Base-by-base conservation (phyloP, 1,284 basidiomycete genomes). In the Sanguinoderma infundibulare region DNA sequence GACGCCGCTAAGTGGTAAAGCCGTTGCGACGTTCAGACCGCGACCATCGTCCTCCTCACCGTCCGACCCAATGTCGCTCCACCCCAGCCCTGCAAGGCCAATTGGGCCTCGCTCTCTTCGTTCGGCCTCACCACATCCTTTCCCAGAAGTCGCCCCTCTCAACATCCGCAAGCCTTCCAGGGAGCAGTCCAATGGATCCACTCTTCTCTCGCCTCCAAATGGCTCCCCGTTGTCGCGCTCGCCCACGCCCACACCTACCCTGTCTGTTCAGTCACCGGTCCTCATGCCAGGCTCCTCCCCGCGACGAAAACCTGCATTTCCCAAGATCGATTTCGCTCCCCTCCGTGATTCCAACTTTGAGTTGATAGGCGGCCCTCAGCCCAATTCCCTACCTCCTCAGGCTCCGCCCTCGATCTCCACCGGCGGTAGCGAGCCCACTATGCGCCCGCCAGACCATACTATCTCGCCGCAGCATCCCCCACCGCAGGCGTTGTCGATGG, bases 81-180 rank as follows among this genome's bases (percentile, higher is more conserved):
- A 74, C 63, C 72, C 69, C 70, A 74, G 67, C 42, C 75, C 71
- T 10, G 66, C 66, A 12, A 82, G 85, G 49, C 87, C 87, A n/a
- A 73, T 80, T 53, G 87, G 87, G n/a, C 87, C 87, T 39, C 83
- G 87, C 42, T 78, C 69, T 17, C 70, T 77, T 42, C 80, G 82
- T 55, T 72, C 83, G 0, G 74, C 81, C n/a, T 86, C 85, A 15
- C 84, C 77, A 8, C 72, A 80, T 35, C 74, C 80, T 34, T 67
- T 66, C 64, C 46, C 65, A 53, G 75, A 75, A 57, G 73, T 74
- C 39, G 71, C 75, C 39, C 77, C 82, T 65, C 75, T 82, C 59
- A 77, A 73, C 63, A 78, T 80, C 50, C 79, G 79, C 69, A 82
- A 78, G 66, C 62, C 62, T 22, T 60, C 73, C 32, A 66, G 72